Evolutionary conservation across 495 filamentous ascomycete genomes (phyloP), one percentile per base, ranked within the genome.

Genomic region (Darksidea phi): DNA sequence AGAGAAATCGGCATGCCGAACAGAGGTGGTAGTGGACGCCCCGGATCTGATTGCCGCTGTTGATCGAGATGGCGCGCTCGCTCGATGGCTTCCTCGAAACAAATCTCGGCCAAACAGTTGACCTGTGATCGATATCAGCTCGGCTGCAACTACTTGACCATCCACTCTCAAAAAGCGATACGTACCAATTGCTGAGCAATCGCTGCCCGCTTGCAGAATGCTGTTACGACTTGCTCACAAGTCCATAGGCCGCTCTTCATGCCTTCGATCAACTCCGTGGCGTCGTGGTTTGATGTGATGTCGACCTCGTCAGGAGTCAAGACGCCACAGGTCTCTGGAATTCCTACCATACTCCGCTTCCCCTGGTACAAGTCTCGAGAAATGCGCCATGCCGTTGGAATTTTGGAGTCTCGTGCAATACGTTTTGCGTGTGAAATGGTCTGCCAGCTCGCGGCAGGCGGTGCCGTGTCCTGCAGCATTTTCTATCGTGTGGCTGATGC

Each of bases 221-320:
- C 82, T 26, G 68, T 73, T 12, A 76, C 75, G 20, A 86, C 83
- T 53, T 84, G 81, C 24, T 81, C 69, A 25, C 78, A 75, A 32
- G 75, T 84, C 54, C 81, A 74, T 53, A 70, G 69, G n/a, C 76
- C 71, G 6, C 59, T 70, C 5, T 70, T 71, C 20, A 88, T 84
- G 13, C 71, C 76, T 6, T 71, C 57, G 7, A 82, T 67, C 17
- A 86, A 70, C 12, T 72, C 75, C 1, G 76, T 77, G 0, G 84
- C 79, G 64, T 82, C 74, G 67, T 77, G 79, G 0, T 77, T 66
- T 64, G 86, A 84, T 0, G 84, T 87, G 20, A 88, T 86, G 5
- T 73, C 70, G 11, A 86, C 63, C 59, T 88, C 85, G 11, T 75
- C 67, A 0, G 65, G 10, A 0, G 72, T 78, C 28, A 89, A 73